These are phyloP conservation scores for Pleodorina starrii DNA, from an alignment of 139 green algal species.

Conservation along the genomic window DNA sequence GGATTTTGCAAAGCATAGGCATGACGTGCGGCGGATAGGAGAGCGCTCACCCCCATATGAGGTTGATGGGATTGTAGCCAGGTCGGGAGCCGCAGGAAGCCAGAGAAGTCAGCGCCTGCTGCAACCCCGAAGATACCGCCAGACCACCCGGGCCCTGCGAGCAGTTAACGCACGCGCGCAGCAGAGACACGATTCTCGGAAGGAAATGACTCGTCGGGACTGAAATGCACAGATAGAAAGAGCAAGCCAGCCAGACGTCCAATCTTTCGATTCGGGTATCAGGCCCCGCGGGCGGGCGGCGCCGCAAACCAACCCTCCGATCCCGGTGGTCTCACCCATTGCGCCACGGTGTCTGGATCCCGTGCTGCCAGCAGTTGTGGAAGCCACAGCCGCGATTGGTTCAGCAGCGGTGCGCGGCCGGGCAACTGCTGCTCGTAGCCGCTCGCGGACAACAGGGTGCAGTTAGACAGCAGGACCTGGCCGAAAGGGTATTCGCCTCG, in stretches of 20 bases:
- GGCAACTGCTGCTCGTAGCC: neutral
- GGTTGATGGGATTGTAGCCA: neutral
- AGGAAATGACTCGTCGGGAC: too few species aligned
- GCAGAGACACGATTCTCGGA: too few species aligned
- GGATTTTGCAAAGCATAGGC: too few species aligned
- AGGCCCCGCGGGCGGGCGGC: too few species aligned
- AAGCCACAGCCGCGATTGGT: neutral
- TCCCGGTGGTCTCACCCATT: neutral
- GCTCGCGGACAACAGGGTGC: slow-evolving; percentile 7
- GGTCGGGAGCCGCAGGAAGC: neutral
- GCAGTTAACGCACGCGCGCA: too few species aligned
- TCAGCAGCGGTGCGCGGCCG: neutral
- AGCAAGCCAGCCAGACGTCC: too few species aligned
- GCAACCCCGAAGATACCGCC: neutral
- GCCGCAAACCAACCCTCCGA: too few species aligned
- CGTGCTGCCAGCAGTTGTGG: neutral
- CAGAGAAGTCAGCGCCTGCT: neutral
- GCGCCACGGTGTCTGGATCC: neutral
- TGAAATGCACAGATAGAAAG: too few species aligned
- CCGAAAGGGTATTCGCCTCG: too few species aligned
- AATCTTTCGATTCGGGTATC: too few species aligned
- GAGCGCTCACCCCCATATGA: neutral
- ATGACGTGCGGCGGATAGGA: too few species aligned
- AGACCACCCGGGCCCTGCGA: neutral
- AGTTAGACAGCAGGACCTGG: neutral